Percentiles rank a stretch among this genome's conserved stretches.
Evolutionary conservation across 2,329 filamentous ascomycete genomes (phyloP).

Genomic region (Ceratocystis colombiana): DNA sequence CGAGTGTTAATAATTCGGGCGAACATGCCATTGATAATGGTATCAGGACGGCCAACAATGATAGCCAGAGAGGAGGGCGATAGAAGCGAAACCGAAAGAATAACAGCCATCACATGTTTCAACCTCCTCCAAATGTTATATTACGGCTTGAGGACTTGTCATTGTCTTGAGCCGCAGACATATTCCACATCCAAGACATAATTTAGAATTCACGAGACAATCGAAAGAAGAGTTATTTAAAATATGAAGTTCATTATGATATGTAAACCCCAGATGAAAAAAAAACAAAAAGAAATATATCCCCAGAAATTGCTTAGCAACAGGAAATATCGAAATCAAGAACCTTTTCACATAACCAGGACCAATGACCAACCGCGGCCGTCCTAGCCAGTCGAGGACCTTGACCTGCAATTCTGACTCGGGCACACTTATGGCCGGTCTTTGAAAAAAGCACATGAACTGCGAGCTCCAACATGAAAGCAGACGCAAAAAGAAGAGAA

Average conservation of each 20-base stretch:
- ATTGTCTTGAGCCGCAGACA: too few relatives aligned
- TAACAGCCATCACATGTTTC: too few relatives aligned
- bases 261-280: constrained; percentile 2
- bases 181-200: not conserved
- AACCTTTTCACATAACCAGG: constrained; percentile 6
- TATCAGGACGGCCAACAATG: not conserved
- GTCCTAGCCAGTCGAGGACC: not conserved
- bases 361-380: not conserved
- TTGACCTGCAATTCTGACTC: not conserved
- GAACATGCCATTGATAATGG: not conserved
- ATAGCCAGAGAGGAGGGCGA: too few relatives aligned
- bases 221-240: not conserved
- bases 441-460: constrained; percentile 10
- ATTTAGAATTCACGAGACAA: not conserved
- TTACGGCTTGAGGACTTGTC: too few relatives aligned
- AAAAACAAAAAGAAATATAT: not conserved
- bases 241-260: constrained; percentile 9
- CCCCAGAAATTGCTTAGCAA: not conserved
- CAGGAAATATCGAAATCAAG: not conserved
- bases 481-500: constrained; percentile 9
- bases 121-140: too few relatives aligned
- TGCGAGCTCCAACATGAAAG: constrained; percentile 3
- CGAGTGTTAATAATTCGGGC: not conserved
- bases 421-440: not conserved
- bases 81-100: too few relatives aligned